phyloP scores from a whole-genome alignment of 177 flowering plant genomes.

The Vitis hybrid region DNA sequence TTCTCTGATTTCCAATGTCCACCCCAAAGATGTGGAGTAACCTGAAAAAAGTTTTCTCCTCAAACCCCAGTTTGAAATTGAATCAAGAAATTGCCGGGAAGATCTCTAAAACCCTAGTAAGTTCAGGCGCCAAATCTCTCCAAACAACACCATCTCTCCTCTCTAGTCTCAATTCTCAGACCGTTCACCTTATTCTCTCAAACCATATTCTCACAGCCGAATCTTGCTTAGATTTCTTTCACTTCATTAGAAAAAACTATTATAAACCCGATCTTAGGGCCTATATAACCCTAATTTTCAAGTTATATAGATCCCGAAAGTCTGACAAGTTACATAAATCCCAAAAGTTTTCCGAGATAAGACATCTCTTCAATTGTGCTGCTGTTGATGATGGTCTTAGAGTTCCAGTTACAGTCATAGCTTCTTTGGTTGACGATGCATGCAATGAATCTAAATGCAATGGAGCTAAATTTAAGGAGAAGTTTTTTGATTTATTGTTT shows the following conservation, averaged over 20 bases:
- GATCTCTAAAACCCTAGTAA: slow-evolving; percentile 38
- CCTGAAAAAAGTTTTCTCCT: slow-evolving; percentile 3
- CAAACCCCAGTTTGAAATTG: slow-evolving; percentile 11
- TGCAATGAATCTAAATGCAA: slow-evolving; percentile 3
- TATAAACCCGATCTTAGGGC: slow-evolving; percentile 38
- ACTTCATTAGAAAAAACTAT: slow-evolving; percentile 32
- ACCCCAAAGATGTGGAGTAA: slow-evolving; percentile 7
- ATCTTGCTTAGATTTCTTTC: slow-evolving; percentile 60
- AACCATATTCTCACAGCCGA: slow-evolving; percentile 45
- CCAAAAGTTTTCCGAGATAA: slow-evolving; percentile 28
- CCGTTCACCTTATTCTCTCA: slow-evolving; percentile 52
- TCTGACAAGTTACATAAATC: slow-evolving; percentile 22
- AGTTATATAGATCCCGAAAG: slow-evolving; percentile 23
- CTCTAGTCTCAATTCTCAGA: slow-evolving; percentile 37
- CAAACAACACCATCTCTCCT: slow-evolving; percentile 27
- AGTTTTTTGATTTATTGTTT: slow-evolving; percentile 35
- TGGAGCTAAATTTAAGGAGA: slow-evolving; percentile 16
- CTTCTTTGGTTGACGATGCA: slow-evolving; percentile 11
- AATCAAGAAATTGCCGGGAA: slow-evolving; percentile 36
- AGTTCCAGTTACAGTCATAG: slow-evolving; percentile 21
- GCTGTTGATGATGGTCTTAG: slow-evolving; percentile 16
- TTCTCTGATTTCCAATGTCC: slow-evolving; percentile 14
- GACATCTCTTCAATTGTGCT: slow-evolving; percentile 17
- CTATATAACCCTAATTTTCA: slow-evolving; percentile 19
- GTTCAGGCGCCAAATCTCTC: slow-evolving; percentile 36